Conservation (phyloP, 495 filamentous ascomycete species). For the Penicillium argentinense region DNA sequence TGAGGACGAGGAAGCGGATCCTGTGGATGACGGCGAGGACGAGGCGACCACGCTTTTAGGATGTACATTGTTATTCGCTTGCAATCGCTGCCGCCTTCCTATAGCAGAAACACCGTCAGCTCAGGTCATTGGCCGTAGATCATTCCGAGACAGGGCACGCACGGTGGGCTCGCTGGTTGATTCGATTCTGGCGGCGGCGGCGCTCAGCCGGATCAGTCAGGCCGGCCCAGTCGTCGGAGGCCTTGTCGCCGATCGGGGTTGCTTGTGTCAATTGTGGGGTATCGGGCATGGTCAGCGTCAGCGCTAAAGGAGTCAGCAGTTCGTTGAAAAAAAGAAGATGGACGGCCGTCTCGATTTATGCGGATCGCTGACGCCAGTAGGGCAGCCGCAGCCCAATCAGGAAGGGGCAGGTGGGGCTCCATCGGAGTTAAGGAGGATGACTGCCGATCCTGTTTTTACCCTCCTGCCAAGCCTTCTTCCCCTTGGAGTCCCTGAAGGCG, state of each 20-base stretch:
- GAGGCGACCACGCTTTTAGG: conserved; percentile 14
- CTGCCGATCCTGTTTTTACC: no score
- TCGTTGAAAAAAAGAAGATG: not conserved
- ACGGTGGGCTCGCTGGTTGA: conserved; percentile 46
- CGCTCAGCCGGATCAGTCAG: conserved; percentile 39
- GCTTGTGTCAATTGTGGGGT: conserved; percentile 4
- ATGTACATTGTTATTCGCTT: conserved; percentile 12
- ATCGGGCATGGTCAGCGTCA: conserved; percentile 6
- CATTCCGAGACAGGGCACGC: not conserved
- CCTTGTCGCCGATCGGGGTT: conserved; percentile 3
- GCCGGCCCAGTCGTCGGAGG: conserved; percentile 40
- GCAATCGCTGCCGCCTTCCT: conserved; percentile 16
- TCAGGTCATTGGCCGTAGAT: not conserved
- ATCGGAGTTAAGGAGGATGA: conserved; percentile 7
- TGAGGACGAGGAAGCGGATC: not conserved
- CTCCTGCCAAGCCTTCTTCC: not conserved
- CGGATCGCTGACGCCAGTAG: conserved; percentile 1
- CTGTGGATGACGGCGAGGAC: not conserved
- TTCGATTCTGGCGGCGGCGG: conserved; percentile 41
- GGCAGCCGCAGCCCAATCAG: conserved; percentile 7
- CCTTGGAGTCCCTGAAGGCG: not conserved
- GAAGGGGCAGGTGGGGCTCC: not conserved
- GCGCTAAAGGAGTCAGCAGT: conserved; percentile 7
- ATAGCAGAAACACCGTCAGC: not conserved
- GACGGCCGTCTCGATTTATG: conserved; percentile 3